Conservation (phyloP, 345 rosid genomes). For the Anacardium occidentale region DNA sequence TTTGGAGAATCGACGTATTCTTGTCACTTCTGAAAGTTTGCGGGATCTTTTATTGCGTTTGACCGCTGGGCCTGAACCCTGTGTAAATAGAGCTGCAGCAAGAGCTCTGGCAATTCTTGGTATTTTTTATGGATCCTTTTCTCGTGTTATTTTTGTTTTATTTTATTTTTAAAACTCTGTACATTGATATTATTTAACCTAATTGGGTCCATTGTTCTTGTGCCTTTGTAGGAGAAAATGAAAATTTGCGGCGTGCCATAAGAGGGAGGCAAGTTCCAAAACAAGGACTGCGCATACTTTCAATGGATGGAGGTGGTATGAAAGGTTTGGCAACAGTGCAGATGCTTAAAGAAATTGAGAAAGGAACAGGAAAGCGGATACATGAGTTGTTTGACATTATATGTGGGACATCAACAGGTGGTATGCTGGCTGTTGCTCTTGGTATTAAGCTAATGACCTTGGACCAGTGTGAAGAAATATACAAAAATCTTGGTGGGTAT, state of each 20-base stretch:
- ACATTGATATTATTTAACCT: slow-evolving; percentile 10
- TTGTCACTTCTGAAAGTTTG: slow-evolving; percentile 93
- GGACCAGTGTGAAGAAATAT: slow-evolving; percentile 90
- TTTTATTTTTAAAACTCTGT: background rate
- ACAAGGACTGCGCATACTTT: slow-evolving; percentile 91
- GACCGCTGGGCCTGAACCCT: slow-evolving; percentile 75
- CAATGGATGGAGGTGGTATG: slow-evolving; percentile 99
- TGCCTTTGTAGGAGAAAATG: slow-evolving; percentile 83
- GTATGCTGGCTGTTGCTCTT: slow-evolving; percentile 98
- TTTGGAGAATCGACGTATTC: slow-evolving; percentile 84
- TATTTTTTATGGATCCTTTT: slow-evolving; percentile 31
- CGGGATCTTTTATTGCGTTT: slow-evolving; percentile 80
- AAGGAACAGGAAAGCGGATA: slow-evolving; percentile 90
- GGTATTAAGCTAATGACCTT: slow-evolving; percentile 89
- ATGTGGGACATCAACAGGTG: slow-evolving; percentile 99
- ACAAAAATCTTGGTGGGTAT: slow-evolving; percentile 88
- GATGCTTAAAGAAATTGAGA: slow-evolving; percentile 96
- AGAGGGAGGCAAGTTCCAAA: slow-evolving; percentile 86
- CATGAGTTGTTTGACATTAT: slow-evolving; percentile 96
- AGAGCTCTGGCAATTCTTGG: slow-evolving; percentile 99
- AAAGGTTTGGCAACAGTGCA: slow-evolving; percentile 97
- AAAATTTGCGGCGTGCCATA: slow-evolving; percentile 82
- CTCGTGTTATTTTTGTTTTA: background rate
- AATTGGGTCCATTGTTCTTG: slow-evolving; percentile 9
- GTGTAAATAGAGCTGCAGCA: slow-evolving; percentile 93